Percentiles rank a stretch among this genome's conserved stretches.
Evolutionary conservation across 179 eudicot genomes (phyloP).

Genomic region (Silene noctiflora): DNA sequence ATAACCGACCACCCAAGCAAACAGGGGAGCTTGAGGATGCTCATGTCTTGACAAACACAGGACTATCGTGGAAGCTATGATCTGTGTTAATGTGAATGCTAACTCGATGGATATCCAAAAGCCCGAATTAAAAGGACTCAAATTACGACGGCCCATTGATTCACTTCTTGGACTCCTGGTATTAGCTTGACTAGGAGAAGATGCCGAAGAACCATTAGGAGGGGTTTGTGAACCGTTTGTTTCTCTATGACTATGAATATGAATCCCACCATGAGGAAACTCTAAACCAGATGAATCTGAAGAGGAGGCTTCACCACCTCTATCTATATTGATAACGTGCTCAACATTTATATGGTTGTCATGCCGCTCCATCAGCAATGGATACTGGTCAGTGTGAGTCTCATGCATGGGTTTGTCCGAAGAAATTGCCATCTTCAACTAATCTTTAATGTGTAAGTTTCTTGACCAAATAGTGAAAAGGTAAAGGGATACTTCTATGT

Average conservation of each 20-base stretch:
- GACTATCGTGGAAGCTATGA: constrained; percentile 66
- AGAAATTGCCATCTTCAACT: constrained; percentile 45
- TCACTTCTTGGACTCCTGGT: constrained; percentile 57
- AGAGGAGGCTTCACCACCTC: constrained; percentile 49
- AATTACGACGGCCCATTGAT: constrained; percentile 51
- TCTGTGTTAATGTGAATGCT: constrained; percentile 58
- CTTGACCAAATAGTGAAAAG: neutral
- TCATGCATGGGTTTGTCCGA: constrained; percentile 44
- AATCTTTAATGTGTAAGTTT: constrained; percentile 10
- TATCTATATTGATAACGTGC: constrained; percentile 63
- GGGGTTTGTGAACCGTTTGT: constrained; percentile 34
- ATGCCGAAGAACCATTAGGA: constrained; percentile 30
- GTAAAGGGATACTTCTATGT: neutral
- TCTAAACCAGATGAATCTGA: constrained; percentile 36
- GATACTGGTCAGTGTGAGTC: constrained; percentile 48
- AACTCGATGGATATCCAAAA: constrained; percentile 72
- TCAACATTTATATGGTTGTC: constrained; percentile 37
- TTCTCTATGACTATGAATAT: constrained; percentile 38
- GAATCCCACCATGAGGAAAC: constrained; percentile 29
- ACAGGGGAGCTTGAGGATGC: constrained; percentile 75
- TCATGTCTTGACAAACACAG: constrained; percentile 57
- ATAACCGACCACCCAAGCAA: constrained; percentile 79
- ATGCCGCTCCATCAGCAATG: constrained; percentile 63
- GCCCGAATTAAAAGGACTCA: constrained; percentile 70
- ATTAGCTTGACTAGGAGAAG: constrained; percentile 34